A percentile compares a stretch with the other conserved stretches of the same genome.
phyloP scores from a whole-genome alignment of 345 rosid species.

The Rhodamnia rubescens region DNA sequence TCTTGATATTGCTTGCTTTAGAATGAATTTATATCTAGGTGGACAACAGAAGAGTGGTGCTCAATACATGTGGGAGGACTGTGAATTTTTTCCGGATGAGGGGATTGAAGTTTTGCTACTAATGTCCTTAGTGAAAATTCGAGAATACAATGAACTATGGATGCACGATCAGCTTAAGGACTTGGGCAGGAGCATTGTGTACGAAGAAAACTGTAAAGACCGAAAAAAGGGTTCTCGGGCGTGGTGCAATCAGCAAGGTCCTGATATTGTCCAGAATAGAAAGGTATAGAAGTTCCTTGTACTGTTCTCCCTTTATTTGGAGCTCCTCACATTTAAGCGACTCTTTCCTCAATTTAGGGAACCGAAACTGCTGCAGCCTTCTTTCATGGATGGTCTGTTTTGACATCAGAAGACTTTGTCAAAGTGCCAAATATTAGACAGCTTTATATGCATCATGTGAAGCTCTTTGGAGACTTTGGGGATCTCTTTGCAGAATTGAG shows the following conservation, averaged over 20 bases:
- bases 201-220: neutral
- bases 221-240: neutral
- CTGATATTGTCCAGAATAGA: neutral
- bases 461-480: neutral
- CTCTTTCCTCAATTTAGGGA: neutral
- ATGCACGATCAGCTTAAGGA: slow-evolving; percentile 4
- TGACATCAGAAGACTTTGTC: neutral
- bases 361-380: neutral
- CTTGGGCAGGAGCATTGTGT: neutral
- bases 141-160: neutral
- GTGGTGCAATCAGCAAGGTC: neutral
- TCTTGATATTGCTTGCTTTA: neutral
- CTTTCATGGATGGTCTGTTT: no score
- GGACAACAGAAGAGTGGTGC: neutral
- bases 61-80: neutral
- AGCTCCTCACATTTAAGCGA: neutral
- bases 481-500: neutral
- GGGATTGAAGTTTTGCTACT: neutral
- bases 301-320: neutral
- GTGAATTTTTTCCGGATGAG: neutral
- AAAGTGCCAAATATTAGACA: neutral
- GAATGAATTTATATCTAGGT: neutral
- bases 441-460: fast-evolving
- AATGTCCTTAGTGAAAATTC: neutral
- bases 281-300: neutral